phyloP scores from a whole-genome alignment of 2,329 filamentous ascomycete genomes.

The Colletotrichum sp. region DNA sequence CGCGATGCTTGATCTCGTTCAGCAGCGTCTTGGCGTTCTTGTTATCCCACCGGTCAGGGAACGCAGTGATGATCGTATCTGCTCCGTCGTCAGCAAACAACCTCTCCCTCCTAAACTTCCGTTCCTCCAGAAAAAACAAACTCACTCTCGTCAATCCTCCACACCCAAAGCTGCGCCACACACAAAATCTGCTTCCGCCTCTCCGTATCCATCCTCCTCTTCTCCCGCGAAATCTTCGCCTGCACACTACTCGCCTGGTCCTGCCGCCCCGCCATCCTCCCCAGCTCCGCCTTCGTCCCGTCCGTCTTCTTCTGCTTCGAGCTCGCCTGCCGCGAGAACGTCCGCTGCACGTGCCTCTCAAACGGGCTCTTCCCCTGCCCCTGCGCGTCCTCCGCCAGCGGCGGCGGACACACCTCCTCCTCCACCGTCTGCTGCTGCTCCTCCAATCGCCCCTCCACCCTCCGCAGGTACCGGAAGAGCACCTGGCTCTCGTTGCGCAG shows the following conservation, averaged over 20 bases:
- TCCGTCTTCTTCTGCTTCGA: conserved; percentile 25
- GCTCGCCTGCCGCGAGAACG: conserved; percentile 14
- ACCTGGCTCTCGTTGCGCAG: conserved; percentile 20
- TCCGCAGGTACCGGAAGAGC: conserved; percentile 11
- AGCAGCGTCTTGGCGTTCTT: conserved; percentile 24
- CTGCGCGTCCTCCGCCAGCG: not conserved
- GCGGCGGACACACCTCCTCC: not conserved
- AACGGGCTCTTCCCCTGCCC: not conserved
- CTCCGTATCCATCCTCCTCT: conserved; percentile 27
- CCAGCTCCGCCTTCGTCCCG: conserved; percentile 23
- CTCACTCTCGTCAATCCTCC: conserved; percentile 23
- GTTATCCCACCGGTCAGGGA: conserved; percentile 23
- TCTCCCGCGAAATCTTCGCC: conserved; percentile 16
- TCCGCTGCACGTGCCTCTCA: not conserved
- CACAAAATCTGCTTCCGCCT: conserved; percentile 31
- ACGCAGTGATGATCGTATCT: conserved; percentile 23
- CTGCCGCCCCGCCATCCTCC: conserved; percentile 20
- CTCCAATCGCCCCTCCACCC: not conserved
- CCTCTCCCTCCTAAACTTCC: not conserved
- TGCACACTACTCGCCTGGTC: conserved; percentile 22
- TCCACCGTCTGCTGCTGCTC: not conserved
- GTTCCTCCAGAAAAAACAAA: not conserved
- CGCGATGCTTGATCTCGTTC: conserved; percentile 22
- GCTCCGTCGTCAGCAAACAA: not conserved
- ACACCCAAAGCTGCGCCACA: conserved; percentile 27